Conservation (phyloP, 2,329 filamentous ascomycete species). For the Penicillium crustosum region DNA sequence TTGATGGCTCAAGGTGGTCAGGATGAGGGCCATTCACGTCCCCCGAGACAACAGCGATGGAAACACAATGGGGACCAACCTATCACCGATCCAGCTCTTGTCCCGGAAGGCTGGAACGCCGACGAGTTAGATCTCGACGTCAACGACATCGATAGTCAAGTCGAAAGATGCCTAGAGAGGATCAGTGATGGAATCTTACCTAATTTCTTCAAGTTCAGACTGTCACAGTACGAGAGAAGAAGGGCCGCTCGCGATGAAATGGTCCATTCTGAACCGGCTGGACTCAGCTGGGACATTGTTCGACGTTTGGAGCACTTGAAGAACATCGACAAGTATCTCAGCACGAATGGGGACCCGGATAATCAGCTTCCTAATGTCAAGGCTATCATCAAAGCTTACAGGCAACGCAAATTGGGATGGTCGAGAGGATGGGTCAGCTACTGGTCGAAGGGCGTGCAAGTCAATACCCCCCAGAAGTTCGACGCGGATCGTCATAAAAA, state of each 20-base stretch:
- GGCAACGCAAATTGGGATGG: not conserved
- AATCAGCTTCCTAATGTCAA: conserved; percentile 4
- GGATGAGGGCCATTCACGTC: not conserved
- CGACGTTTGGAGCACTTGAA: not conserved
- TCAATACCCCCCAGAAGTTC: conserved; percentile 8
- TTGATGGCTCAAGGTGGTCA: not conserved
- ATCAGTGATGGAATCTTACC: conserved; percentile 4
- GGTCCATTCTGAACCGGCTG: not conserved
- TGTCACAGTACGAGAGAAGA: not conserved
- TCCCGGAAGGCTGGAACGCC: not conserved
- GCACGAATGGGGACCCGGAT: not conserved
- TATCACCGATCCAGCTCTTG: not conserved
- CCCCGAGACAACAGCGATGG: not conserved
- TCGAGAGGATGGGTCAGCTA: conserved; percentile 9
- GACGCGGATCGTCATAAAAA: not conserved
- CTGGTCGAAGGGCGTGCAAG: conserved; percentile 8
- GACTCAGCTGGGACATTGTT: not conserved
- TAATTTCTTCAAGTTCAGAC: not conserved
- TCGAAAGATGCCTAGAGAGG: conserved; percentile 1
- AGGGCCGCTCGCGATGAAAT: not conserved
- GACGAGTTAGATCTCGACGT: not conserved
- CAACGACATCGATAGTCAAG: conserved; percentile 2
- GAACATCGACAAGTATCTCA: not conserved
- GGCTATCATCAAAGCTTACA: conserved; percentile 5
- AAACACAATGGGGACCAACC: not conserved